phyloP scores from a whole-genome alignment of 2,329 filamentous ascomycete genomes.

The Alternaria viburni region DNA sequence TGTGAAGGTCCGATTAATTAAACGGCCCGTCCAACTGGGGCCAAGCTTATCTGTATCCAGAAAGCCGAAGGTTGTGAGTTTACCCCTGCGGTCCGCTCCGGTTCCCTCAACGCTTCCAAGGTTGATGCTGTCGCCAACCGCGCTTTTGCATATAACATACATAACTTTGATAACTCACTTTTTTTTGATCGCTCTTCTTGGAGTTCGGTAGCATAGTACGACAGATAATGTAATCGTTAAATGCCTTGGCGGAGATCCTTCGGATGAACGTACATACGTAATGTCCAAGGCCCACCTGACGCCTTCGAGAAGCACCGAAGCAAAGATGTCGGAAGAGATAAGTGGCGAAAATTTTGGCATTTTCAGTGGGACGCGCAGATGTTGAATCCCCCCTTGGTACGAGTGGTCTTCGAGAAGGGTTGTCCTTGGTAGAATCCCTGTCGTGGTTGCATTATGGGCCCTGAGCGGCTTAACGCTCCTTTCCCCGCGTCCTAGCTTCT shows the following conservation, averaged over 20 bases:
- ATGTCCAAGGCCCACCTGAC: not conserved
- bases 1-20: not conserved
- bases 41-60: not conserved
- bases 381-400: not conserved
- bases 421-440: not conserved
- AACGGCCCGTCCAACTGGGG: not conserved
- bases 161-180: not conserved
- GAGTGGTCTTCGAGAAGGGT: not conserved
- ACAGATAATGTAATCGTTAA: not conserved
- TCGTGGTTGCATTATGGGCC: not conserved
- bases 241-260: not conserved
- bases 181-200: not conserved
- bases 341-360: not conserved
- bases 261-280: not conserved
- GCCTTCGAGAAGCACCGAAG: not conserved
- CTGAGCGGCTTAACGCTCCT: not conserved
- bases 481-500: not conserved
- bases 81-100: not conserved
- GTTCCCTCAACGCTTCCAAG: not conserved
- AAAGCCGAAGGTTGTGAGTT: not conserved
- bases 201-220: not conserved
- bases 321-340: not conserved
- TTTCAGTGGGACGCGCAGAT: not conserved
- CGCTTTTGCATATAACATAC: not conserved
- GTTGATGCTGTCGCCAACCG: not conserved